Base-by-base conservation (phyloP, 768 basidiomycete genomes). In the Termitomyces sp. region DNA sequence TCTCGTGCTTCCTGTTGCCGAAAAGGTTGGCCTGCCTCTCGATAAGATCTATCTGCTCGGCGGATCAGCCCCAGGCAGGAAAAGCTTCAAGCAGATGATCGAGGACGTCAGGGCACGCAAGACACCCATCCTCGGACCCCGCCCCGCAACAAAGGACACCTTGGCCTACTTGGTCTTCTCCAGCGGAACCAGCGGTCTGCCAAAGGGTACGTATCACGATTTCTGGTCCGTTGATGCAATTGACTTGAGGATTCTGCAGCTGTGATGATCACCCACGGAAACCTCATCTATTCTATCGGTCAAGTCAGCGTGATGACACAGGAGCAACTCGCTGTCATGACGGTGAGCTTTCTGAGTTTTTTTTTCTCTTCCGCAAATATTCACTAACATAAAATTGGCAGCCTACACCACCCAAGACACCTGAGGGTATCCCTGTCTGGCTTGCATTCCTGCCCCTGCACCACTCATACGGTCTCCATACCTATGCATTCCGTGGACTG, bases 211-310 rank as follows among this genome's bases (percentile, higher is more conserved):
- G 53, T 48, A 39, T 13, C 2, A 16, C 11, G 4, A 15, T 20
- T 15, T 16, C n/a, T 0, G 18, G 12, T 9, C 15, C 13, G 1
- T n/a, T 11, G 13, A n/a, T 27, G 23, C 11, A 83, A 25, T n/a
- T 16, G 10, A 16, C 42, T 32, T 6, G 53, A 10, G 15, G 18
- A 9, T 10, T 20, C 15, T 16, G 4, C 57, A 89, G 88, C 80
- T 7, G 83, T 89, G n/a, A 86, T 84, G 86, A 80, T 87, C 25
- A 81, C 87, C 0, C 87, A 89, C 60, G 81, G 81, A 45, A 89
- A 88, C 64, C 42, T 88, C 16, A 67, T 78, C 23, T 73, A 67
- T 52, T 76, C 80, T 0, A 12, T 83, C 0, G 43, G 49, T 1
- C 80, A 87, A 64, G 36, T 59, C 0, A 56, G 69, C 0, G 65